These are phyloP conservation scores for Flaveria trinervia DNA, from an alignment of 129 eudicot species.

Conservation along the genomic window DNA sequence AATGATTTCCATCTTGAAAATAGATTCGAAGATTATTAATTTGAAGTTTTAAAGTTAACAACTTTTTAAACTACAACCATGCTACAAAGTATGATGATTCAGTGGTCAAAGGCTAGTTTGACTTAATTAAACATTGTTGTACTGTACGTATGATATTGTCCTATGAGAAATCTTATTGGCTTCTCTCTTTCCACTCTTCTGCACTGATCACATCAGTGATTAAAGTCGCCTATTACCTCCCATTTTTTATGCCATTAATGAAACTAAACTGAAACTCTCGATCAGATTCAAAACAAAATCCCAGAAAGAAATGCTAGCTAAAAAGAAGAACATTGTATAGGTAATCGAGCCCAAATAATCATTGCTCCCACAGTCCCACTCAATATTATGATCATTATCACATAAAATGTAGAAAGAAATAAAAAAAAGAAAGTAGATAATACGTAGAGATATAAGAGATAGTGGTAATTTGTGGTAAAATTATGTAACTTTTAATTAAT, in stretches of 20 bases:
- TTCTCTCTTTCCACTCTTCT: no score
- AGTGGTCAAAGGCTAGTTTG: background rate
- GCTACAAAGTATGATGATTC: constrained; percentile 5
- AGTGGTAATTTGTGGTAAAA: no score
- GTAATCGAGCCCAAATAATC: constrained; percentile 32
- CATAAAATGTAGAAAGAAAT: background rate
- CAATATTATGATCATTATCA: constrained; percentile 16
- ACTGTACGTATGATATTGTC: constrained; percentile 45
- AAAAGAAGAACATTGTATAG: background rate
- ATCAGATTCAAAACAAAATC: constrained; percentile 44
- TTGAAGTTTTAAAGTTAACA: constrained; percentile 6
- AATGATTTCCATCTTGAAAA: constrained; percentile 36
- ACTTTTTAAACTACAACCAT: constrained; percentile 6
- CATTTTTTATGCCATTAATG: constrained; percentile 39
- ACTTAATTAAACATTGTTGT: constrained; percentile 26
- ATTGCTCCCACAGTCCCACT: background rate
- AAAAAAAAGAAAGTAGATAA: no score
- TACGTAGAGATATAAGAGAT: no score
- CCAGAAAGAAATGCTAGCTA: constrained; percentile 33
- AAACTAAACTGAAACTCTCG: constrained; percentile 54
- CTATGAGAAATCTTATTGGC: constrained; percentile 31
- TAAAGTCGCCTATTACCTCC: no score
- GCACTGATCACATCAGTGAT: no score
- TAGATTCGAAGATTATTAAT: constrained; percentile 39
- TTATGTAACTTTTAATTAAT: no score